A percentile compares a stretch with the other conserved stretches of the same genome.
phyloP scores from a whole-genome alignment of 805 yeast genomes.

The Candida koratica region DNA sequence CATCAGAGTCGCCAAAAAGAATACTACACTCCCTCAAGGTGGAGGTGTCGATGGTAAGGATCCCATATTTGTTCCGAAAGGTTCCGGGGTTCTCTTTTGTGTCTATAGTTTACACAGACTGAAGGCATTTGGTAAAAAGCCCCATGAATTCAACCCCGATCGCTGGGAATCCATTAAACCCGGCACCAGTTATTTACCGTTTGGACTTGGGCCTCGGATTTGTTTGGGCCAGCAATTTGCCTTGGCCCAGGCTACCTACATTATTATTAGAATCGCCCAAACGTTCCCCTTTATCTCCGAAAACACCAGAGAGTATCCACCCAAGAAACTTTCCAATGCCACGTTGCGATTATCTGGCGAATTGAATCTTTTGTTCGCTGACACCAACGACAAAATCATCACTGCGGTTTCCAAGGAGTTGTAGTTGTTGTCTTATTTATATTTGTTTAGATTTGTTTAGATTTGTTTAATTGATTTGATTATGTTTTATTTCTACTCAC shows the following conservation, averaged over 20 bases:
- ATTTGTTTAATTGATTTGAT: too few species aligned
- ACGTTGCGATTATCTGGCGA: too few species aligned
- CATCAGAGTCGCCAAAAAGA: slow-evolving; percentile 25
- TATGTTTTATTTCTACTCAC: too few species aligned
- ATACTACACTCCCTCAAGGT: slow-evolving; percentile 28
- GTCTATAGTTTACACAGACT: slow-evolving; percentile 42
- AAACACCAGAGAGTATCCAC: too few species aligned
- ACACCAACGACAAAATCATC: too few species aligned
- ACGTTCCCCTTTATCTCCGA: too few species aligned
- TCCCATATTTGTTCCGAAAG: slow-evolving; percentile 39
- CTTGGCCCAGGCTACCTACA: slow-evolving; percentile 49
- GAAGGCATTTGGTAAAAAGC: slow-evolving; percentile 42
- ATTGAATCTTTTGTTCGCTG: too few species aligned
- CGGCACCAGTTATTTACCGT: slow-evolving; percentile 51
- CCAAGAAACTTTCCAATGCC: too few species aligned
- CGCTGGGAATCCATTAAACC: slow-evolving; percentile 42
- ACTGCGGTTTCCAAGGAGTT: too few species aligned
- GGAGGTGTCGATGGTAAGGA: slow-evolving; percentile 25
- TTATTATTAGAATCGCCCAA: slow-evolving; percentile 29
- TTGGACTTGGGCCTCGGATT: slow-evolving; percentile 54
- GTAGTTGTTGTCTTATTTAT: too few species aligned
- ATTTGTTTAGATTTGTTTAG: too few species aligned
- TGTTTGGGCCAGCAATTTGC: slow-evolving; percentile 58
- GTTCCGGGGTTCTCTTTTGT: slow-evolving; percentile 35
- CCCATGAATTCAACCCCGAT: slow-evolving; percentile 43